Base-by-base conservation (phyloP, 495 filamentous ascomycete species). In the Hypoxylon fragiforme region DNA sequence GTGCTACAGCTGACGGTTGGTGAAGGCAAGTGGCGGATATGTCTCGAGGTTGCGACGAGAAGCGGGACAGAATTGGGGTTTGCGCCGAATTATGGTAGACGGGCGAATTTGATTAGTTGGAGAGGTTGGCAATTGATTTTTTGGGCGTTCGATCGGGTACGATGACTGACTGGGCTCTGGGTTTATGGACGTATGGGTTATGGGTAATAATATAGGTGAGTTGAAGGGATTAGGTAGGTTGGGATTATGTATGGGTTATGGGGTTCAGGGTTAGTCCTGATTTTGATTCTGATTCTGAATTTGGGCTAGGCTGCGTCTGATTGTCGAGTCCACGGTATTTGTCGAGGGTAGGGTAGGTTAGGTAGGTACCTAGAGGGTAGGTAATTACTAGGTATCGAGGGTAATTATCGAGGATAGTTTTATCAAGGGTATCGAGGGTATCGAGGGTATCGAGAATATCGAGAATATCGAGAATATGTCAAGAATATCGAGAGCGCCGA, bases 11-110 rank as follows among this genome's bases (percentile, higher is more conserved):
- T 44, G 32, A 48, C 37, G 41, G 35, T 52, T 51, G 43, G 48
- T 53, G 35, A 21, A 46, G 46, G 42, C 28, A 43, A 53, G 42
- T 40, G 46, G 58, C 43, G 52, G 58, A 44, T 62, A 57, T 48
- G 52, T 60, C 55, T 55, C 18, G 36, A 47, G 37, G 52, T 57
- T 62, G 58, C 52, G 58, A 62, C 52, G 44, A 28, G 30, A 22
- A 39, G 45, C 43, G 43, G 52, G 44, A 57, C 34, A 20, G 57
- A 44, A 53, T 53, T 44, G 47, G 53, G 46, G 43, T 30, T 41
- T 39, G 52, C 52, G 53, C 34, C 31, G 40, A 37, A 37, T 2
- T 13, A 20, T 22, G 22, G 30, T 26, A 21, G 8, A 47, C 21
- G 28, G 46, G 39, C 32, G 30, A 26, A 40, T 32, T 48, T 46